Evolutionary conservation across 352 stramenopile genomes (phyloP), one percentile per base, ranked within the genome.

Genomic region (Phytophthora ohioensis): DNA sequence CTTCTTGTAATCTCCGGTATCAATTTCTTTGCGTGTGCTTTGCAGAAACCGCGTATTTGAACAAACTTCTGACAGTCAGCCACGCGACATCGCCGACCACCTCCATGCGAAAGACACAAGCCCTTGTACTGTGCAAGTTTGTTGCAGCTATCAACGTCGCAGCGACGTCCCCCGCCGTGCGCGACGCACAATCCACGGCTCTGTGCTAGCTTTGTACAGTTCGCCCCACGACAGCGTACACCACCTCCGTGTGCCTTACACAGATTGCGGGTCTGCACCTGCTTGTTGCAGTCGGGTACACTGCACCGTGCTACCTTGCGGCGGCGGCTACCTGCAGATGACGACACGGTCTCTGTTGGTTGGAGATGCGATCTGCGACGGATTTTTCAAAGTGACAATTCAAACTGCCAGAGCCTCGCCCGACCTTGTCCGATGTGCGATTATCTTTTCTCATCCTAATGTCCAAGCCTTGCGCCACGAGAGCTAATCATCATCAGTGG

Each of bases 221-320:
- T 62, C 10, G 73, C 55, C 41, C 86, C 76, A 8, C 81, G 82
- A 65, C 88, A 95, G 2, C 82, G 80, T 12, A 73, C 87, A 54
- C 86, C 88, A 38, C 88, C 88, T 52, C 88, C 85, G 36, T 95
- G 87, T 1, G 88, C 84, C 55, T 91, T 92, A 65, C 85, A 92
- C 13, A 89, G 70, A 1, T 81, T 78, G 4, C 81, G 69, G n/a
- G 80, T 91, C 66, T 92, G 85, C 6, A 77, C 81, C 71, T 91
- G 90, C 64, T 93, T 93, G 32, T 78, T 75, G 62, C 85, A 93
- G 3, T 69, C 75, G 4, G 73, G 57, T 48, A 85, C 71, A 41
- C 87, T 80, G 55, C 85, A 93, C 30, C 76, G 41, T 13, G 38
- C 4, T 15, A 34, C 1, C 8, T 12, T 51, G 13, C 38, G 38